Conservation (phyloP, 2,329 filamentous ascomycete genomes). For the Pseudocercospora macadamiae region DNA sequence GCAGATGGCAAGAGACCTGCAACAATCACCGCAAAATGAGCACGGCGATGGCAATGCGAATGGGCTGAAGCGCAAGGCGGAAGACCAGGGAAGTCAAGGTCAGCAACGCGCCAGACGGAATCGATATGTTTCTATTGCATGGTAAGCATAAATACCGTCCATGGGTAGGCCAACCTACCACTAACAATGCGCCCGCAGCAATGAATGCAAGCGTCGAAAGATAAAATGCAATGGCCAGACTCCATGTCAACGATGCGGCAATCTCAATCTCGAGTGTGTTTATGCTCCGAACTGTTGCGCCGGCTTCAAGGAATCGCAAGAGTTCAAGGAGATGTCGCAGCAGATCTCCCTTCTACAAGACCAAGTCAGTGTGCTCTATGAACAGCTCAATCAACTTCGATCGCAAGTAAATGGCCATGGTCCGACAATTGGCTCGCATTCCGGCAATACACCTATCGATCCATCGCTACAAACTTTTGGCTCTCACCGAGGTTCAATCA, state of each 20-base stretch:
- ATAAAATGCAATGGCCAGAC: slow-evolving; percentile 70
- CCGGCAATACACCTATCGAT: slow-evolving; percentile 36
- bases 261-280: slow-evolving; percentile 64
- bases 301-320: slow-evolving; percentile 90
- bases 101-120: slow-evolving; percentile 62
- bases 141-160: slow-evolving; percentile 53
- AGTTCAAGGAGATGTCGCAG: slow-evolving; percentile 79
- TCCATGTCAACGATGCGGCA: slow-evolving; percentile 67
- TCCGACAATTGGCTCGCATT: slow-evolving; percentile 9
- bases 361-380: slow-evolving; percentile 78
- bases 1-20: slow-evolving; percentile 23
- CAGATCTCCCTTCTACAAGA: slow-evolving; percentile 78
- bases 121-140: slow-evolving; percentile 69
- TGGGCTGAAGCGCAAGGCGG: slow-evolving; percentile 46
- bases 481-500: slow-evolving; percentile 23
- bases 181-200: slow-evolving; percentile 45
- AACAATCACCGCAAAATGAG: slow-evolving; percentile 19
- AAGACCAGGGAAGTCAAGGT: slow-evolving; percentile 49
- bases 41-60: slow-evolving; percentile 29
- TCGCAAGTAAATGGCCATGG: slow-evolving; percentile 41
- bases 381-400: slow-evolving; percentile 70
- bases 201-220: slow-evolving; percentile 68
- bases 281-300: slow-evolving; percentile 72
- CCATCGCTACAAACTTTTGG: slow-evolving; percentile 38
- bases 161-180: background rate